These are phyloP conservation scores for Blastomyces silverae DNA, from an alignment of 2,329 filamentous ascomycete species.

Conservation along the genomic window DNA sequence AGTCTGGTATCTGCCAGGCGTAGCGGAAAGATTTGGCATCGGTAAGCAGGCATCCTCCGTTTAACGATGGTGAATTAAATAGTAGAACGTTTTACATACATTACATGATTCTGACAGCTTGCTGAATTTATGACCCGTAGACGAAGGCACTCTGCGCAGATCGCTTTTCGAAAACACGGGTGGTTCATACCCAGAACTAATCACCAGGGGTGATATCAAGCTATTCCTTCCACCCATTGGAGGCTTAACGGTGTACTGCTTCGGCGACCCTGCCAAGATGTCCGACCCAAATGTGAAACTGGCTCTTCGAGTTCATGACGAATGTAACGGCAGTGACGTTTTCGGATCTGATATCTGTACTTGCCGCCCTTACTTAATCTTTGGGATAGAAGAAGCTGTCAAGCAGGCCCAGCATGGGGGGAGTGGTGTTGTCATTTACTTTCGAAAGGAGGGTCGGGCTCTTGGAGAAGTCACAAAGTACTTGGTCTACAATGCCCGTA, in stretches of 20 bases:
- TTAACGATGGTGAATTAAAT: not conserved
- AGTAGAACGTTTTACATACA: not conserved
- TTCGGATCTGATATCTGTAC: conserved; percentile 98
- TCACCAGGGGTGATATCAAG: conserved; percentile 91
- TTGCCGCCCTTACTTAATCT: conserved; percentile 84
- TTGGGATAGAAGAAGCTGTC: conserved; percentile 94
- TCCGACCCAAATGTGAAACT: conserved; percentile 74
- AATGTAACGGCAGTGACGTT: conserved; percentile 95
- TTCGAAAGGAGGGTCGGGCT: conserved; percentile 92
- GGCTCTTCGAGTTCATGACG: conserved; percentile 76
- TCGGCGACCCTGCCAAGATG: conserved; percentile 91
- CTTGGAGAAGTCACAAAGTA: conserved; percentile 92
- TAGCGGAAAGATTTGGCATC: conserved; percentile 89
- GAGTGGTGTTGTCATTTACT: conserved; percentile 94
- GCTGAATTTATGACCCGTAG: conserved; percentile 35
- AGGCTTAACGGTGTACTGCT: conserved; percentile 92
- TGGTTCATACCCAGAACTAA: conserved; percentile 92
- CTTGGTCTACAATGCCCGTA: conserved; percentile 56
- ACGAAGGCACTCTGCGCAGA: conserved; percentile 78
- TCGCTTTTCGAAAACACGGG: conserved; percentile 93
- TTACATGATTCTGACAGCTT: not conserved
- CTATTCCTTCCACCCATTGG: conserved; percentile 93
- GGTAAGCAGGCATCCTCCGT: conserved; percentile 42
- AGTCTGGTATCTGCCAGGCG: conserved; percentile 78
- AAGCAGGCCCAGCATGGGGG: conserved; percentile 93